Conservation (phyloP, 208 protist species). For the Wallacemonas sp. region DNA sequence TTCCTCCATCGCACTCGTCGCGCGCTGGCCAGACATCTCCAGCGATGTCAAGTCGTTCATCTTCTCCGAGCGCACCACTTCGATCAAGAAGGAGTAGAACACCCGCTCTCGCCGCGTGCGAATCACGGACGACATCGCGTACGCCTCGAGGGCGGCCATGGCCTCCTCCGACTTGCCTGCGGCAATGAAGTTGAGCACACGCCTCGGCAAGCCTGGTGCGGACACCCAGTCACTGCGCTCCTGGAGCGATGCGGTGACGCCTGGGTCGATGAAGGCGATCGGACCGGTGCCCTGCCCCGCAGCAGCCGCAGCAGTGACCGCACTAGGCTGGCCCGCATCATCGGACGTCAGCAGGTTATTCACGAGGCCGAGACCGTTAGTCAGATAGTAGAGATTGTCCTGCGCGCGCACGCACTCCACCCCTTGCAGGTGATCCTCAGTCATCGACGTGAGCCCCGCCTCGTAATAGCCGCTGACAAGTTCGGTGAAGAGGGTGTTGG, state of each 20-base stretch:
- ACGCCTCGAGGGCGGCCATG: slow-evolving; percentile 6
- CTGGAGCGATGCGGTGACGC: not conserved
- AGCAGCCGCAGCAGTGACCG: too few relatives aligned
- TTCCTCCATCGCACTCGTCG: slow-evolving; percentile 1
- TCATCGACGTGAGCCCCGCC: slow-evolving; percentile 12
- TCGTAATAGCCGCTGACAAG: slow-evolving; percentile 16
- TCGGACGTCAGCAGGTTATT: slow-evolving; percentile 15
- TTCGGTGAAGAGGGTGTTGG: slow-evolving; percentile 19
- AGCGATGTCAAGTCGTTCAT: not conserved
- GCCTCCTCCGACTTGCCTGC: slow-evolving; percentile 28
- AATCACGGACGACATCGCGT: slow-evolving; percentile 6
- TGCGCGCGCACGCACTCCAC: slow-evolving; percentile 42
- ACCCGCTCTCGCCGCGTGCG: not conserved
- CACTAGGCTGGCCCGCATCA: too few relatives aligned
- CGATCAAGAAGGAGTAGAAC: not conserved
- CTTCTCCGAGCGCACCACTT: not conserved
- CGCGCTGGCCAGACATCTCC: not conserved
- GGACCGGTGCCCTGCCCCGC: too few relatives aligned
- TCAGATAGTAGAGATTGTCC: slow-evolving; percentile 52
- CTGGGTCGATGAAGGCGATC: slow-evolving; percentile 5
- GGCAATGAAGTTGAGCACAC: slow-evolving; percentile 8
- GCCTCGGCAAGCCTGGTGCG: not conserved
- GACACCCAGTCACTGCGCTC: slow-evolving; percentile 1
- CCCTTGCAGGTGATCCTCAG: slow-evolving; percentile 17
- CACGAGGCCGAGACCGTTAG: slow-evolving; percentile 49